Percentiles rank a stretch among this genome's conserved stretches.
Conservation (phyloP, 1,284 basidiomycete species). For the Amylostereum areolatum region DNA sequence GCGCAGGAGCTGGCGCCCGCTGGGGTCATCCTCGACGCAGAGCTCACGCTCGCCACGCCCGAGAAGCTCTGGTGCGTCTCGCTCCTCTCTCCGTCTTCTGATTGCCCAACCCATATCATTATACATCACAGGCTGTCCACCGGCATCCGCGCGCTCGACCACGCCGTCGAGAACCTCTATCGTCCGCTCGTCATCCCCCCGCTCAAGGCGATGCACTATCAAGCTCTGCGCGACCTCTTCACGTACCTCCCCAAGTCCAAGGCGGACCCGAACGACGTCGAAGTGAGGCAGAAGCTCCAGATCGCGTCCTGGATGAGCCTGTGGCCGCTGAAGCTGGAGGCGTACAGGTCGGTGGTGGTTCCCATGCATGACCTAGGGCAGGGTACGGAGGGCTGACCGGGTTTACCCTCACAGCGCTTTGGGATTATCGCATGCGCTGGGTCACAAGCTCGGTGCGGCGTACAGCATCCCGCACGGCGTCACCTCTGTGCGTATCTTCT, state of each 20-base stretch:
- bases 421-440: conserved; percentile 70
- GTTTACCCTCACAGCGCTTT: conserved; percentile 36
- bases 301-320: conserved; percentile 77
- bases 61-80: conserved; percentile 60
- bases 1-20: conserved; percentile 53
- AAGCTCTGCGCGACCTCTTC: conserved; percentile 69
- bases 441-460: conserved; percentile 70
- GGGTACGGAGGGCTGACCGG: neutral
- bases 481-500: conserved; percentile 51
- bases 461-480: conserved; percentile 80
- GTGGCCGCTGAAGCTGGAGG: conserved; percentile 58
- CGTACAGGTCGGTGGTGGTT: conserved; percentile 36
- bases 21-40: conserved; percentile 74
- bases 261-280: conserved; percentile 49
- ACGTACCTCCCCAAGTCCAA: conserved; percentile 64
- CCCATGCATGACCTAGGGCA: neutral
- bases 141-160: conserved; percentile 72
- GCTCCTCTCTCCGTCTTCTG: neutral
- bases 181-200: conserved; percentile 52
- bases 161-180: conserved; percentile 75
- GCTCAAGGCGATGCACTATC: conserved; percentile 57
- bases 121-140: conserved; percentile 61
- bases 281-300: conserved; percentile 62
- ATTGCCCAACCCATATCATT: neutral
- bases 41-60: conserved; percentile 69